These are phyloP conservation scores for Trichoderma oligosporum DNA, from an alignment of 2,329 filamentous ascomycete species.

Conservation along the genomic window DNA sequence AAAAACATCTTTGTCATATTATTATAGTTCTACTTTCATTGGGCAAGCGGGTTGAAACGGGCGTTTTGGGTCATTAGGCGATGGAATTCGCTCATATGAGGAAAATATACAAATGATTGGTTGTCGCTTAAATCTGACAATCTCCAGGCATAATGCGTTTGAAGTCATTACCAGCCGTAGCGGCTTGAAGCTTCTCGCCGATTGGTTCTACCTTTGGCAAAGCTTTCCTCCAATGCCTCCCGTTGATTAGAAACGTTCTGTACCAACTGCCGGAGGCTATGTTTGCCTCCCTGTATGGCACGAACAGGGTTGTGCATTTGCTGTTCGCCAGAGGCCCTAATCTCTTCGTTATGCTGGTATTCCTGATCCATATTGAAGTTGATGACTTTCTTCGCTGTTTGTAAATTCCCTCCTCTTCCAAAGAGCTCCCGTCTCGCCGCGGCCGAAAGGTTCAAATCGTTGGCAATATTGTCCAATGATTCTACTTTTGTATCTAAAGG, in stretches of 20 bases:
- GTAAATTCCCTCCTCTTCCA: conserved; percentile 56
- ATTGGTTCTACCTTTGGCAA: conserved; percentile 74
- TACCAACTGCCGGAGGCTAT: conserved; percentile 83
- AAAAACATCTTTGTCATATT: background rate
- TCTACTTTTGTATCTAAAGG: conserved; percentile 37
- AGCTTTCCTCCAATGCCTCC: conserved; percentile 87
- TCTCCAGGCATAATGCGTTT: background rate
- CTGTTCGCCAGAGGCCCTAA: conserved; percentile 66
- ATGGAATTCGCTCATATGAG: background rate
- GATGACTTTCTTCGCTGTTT: conserved; percentile 57
- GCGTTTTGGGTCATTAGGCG: conserved; percentile 13
- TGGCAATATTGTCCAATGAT: conserved; percentile 66
- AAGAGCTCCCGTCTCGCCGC: conserved; percentile 80
- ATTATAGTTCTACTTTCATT: conserved; percentile 9
- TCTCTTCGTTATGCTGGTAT: conserved; percentile 77
- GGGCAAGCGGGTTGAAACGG: conserved; percentile 19
- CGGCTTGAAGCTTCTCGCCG: conserved; percentile 75
- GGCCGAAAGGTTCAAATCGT: conserved; percentile 73
- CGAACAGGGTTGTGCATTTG: conserved; percentile 79
- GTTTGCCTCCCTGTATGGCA: conserved; percentile 77
- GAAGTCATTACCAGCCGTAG: conserved; percentile 68
- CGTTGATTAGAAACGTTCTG: conserved; percentile 76
- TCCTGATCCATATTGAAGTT: conserved; percentile 88
- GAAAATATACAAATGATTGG: conserved; percentile 7
- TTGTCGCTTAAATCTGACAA: background rate